phyloP scores from a whole-genome alignment of 2,329 filamentous ascomycete species.

The Diaporthe batatas region DNA sequence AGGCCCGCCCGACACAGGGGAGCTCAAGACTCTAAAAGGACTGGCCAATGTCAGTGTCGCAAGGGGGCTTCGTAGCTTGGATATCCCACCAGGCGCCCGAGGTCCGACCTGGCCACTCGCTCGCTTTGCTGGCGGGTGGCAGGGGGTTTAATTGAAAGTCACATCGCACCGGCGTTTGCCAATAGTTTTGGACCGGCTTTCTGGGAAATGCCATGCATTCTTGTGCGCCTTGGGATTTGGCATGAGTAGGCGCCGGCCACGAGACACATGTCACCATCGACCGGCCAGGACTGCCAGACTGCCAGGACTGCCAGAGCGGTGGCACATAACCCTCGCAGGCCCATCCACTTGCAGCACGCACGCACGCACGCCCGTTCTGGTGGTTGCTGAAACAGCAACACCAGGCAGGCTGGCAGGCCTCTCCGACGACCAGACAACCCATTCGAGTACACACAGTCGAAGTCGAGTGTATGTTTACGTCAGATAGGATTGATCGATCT shows the following conservation, averaged over 20 bases:
- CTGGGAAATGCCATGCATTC: slow-evolving; percentile 15
- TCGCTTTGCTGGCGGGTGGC: slow-evolving; percentile 10
- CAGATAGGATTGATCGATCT: not conserved
- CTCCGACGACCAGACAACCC: not conserved
- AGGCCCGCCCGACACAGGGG: slow-evolving; percentile 35
- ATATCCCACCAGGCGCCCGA: slow-evolving; percentile 7
- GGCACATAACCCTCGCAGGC: not conserved
- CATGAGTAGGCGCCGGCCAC: slow-evolving; percentile 24
- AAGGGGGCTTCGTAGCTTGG: slow-evolving; percentile 12
- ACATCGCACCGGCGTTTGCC: slow-evolving; percentile 33
- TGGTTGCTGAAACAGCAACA: slow-evolving; percentile 2
- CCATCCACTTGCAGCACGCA: not conserved
- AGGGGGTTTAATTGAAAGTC: slow-evolving; percentile 41
- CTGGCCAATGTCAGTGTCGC: slow-evolving; percentile 31
- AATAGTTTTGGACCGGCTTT: slow-evolving; percentile 31
- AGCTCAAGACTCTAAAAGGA: slow-evolving; percentile 1
- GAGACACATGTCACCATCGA: slow-evolving; percentile 16
- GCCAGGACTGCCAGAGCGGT: not conserved
- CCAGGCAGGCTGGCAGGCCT: no score
- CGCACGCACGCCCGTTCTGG: not conserved
- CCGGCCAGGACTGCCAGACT: no score
- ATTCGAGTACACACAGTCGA: not conserved
- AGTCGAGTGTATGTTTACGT: not conserved
- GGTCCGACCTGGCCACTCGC: slow-evolving; percentile 25
- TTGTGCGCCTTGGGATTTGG: not conserved